Base-by-base conservation (phyloP, 441 rosid species). In the Geranium incanum region DNA sequence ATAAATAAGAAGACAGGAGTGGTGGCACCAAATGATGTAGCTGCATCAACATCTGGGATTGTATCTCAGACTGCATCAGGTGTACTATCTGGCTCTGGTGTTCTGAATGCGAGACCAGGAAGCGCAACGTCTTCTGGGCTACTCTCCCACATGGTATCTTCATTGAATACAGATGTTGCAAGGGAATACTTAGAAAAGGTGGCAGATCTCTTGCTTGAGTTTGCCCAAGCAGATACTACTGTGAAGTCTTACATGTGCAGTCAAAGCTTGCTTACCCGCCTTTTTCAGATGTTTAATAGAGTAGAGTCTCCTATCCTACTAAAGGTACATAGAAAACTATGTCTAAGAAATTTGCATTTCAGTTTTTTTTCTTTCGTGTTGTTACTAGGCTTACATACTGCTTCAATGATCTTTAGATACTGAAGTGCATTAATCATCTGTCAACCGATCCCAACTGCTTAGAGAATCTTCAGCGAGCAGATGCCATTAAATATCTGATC, bases 401-500 rank as follows among this genome's bases (percentile, higher is more conserved):
- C 68, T 71, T 38, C 43, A 73, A 13, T 70, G 7, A 70, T 71
- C 21, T 74, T 13, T 82, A 92, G 97, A 85, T 89, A 80, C 84
- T 94, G 55, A 82, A 89, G 80, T 94, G 99, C 73, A 83, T 90
- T 70, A 89, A 94, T 76, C 81, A 87, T 81, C 84, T 94, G 76
- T 92, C 99, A 55, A 88, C 86, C 16, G 99, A 94, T 67, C 99
- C 99, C 38, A 94, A 92, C 78, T 92, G 97, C 88, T 86, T 94
- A 80, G 99, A 94, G 84, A 90, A 82, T 84, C 97, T 94, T 82
- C 99, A 94, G 85, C 94, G 96, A 15, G 97, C 99, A 38, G 94
- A 94, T 84, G 97, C 99, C 67, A 94, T 92, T 68, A 92, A 90
- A 82, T 90, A 86, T 79, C 81, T 94, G 83, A 94, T 94, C 76